Conservation (phyloP, 257 asterid species). For the Handroanthus guayacan region DNA sequence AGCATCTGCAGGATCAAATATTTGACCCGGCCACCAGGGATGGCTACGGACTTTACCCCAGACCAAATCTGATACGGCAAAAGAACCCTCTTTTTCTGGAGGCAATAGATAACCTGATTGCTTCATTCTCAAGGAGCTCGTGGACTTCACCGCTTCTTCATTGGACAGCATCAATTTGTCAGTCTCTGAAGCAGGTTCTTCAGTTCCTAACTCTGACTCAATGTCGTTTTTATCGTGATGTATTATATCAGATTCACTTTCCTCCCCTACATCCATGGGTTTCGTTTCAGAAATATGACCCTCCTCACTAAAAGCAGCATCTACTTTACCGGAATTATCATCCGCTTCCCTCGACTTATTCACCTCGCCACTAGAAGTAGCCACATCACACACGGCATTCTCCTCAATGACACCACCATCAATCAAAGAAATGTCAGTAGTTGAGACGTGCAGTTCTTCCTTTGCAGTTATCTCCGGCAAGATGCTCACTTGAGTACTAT, state of each 20-base stretch:
- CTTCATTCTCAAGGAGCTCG: constrained; percentile 45
- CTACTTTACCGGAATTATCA: constrained; percentile 32
- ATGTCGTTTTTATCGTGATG: constrained; percentile 38
- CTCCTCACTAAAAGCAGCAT: constrained; percentile 41
- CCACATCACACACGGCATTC: constrained; percentile 29
- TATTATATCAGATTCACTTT: constrained; percentile 44
- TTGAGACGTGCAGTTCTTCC: constrained; percentile 18
- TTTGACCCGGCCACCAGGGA: constrained; percentile 99
- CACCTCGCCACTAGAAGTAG: constrained; percentile 21
- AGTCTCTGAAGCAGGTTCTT: constrained; percentile 49
- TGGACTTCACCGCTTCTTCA: constrained; percentile 42
- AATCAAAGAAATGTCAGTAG: constrained; percentile 27
- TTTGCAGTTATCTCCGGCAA: constrained; percentile 35
- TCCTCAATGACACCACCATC: constrained; percentile 33
- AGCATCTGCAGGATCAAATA: constrained; percentile 82
- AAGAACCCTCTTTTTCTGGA: constrained; percentile 60
- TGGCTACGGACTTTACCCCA: constrained; percentile 99
- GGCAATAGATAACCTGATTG: constrained; percentile 64
- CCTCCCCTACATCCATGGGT: constrained; percentile 43
- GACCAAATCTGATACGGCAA: constrained; percentile 74
- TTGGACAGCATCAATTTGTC: constrained; percentile 38
- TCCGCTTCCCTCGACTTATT: constrained; percentile 41
- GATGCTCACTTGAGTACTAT: constrained; percentile 32
- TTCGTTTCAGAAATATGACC: constrained; percentile 48
- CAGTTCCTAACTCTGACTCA: constrained; percentile 40